A percentile compares a stretch with the other conserved stretches of the same genome.
These are phyloP conservation scores for Apiospora sp. DNA, from an alignment of 2,329 filamentous ascomycete genomes.

Conservation along the genomic window DNA sequence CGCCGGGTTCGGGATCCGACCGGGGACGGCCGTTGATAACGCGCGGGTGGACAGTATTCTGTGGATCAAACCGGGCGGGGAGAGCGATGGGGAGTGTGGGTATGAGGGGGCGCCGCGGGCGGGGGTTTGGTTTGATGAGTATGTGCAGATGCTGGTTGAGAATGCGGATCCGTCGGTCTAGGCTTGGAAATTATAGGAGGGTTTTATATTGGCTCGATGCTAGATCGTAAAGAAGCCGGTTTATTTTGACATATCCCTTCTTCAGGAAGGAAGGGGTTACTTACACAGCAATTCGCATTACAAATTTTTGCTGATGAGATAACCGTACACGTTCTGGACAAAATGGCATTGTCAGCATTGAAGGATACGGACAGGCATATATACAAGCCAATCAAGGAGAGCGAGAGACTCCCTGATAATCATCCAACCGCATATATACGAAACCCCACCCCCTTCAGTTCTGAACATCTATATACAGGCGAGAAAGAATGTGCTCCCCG, in stretches of 20 bases:
- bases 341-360: neutral
- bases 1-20: conserved; percentile 65
- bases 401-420: neutral
- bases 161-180: conserved; percentile 62
- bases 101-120: conserved; percentile 74
- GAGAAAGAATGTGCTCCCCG: neutral
- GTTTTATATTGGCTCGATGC: neutral
- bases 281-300: neutral
- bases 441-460: neutral
- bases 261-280: neutral
- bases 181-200: neutral
- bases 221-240: neutral
- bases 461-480: neutral
- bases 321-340: neutral
- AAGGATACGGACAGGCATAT: neutral
- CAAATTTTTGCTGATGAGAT: neutral
- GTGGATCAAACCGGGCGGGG: conserved; percentile 68
- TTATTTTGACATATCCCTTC: neutral
- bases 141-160: conserved; percentile 64
- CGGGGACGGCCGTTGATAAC: conserved; percentile 61
- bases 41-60: conserved; percentile 66
- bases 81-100: conserved; percentile 54
- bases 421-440: neutral
- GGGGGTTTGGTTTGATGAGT: conserved; percentile 73
- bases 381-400: neutral